Base-by-base conservation (phyloP, 1,284 basidiomycete genomes). In the Laetiporus sulphureus region DNA sequence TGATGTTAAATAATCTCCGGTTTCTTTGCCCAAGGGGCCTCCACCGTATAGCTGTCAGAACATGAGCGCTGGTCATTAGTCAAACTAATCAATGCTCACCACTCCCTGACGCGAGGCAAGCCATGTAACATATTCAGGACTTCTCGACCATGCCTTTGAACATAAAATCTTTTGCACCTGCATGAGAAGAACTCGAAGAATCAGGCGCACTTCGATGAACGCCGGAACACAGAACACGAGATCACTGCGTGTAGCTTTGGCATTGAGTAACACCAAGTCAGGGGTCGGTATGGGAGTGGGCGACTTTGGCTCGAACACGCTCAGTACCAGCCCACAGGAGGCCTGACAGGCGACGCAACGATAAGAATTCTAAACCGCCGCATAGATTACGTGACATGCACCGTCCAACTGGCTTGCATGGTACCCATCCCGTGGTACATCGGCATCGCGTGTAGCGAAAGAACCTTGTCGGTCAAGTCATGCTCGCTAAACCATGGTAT, bases 381-480 rank as follows among this genome's bases (percentile, higher is more conserved):
- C n/a, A n/a, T n/a, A n/a, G n/a, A n/a, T n/a, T n/a, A n/a, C 15
- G 21, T 8, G n/a, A 8, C 18, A 24, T 36, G 24, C 35, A 48
- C 49, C 5, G 42, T 25, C 37, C 43, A 47, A 8, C 13, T 11
- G 11, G 39, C 27, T 5, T 38, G 38, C 4, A 41, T 8, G 8
- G 49, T 34, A 20, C 56, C 53, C 50, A 58, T 56, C 2, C 45
- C 49, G 21, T 51, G 50, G 37, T 37, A 51, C 45, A 56, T 51
- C 4, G 55, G 56, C 31, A 56, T 41, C 2, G 48, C 38, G 33
- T 57, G 55, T n/a, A 40, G 35, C 3, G 44, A 45, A 4, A 57
- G 25, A 18, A 50, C 38, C 27, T 25, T 13, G 18, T 48, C 51
- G 3, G 46, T 51, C 24, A 57, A 36, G 35, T 55, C 51, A 3